These are phyloP conservation scores for Colletotrichum sublineola DNA, from an alignment of 2,329 filamentous ascomycete species.

Conservation along the genomic window DNA sequence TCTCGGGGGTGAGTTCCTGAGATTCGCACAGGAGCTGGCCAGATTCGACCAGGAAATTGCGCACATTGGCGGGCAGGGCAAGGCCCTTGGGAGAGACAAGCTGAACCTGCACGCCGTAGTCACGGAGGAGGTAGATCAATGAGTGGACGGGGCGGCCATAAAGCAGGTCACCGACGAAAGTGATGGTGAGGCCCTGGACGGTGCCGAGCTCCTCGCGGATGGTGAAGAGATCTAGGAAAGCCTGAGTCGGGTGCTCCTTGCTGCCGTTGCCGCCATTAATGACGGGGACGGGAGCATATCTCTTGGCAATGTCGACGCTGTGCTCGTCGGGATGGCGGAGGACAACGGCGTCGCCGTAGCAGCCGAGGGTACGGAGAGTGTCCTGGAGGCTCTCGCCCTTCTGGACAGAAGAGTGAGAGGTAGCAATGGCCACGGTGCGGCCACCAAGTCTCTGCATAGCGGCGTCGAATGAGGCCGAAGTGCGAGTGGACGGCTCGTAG, in stretches of 20 bases:
- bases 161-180: slow-evolving; percentile 92
- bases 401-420: slow-evolving; percentile 86
- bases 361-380: slow-evolving; percentile 91
- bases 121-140: slow-evolving; percentile 90
- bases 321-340: slow-evolving; percentile 89
- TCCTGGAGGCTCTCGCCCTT: slow-evolving; percentile 97
- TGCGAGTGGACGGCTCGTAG: slow-evolving; percentile 97
- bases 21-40: slow-evolving; percentile 84
- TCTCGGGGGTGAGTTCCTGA: slow-evolving; percentile 85
- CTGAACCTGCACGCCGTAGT: slow-evolving; percentile 96
- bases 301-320: slow-evolving; percentile 84
- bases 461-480: slow-evolving; percentile 94
- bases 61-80: slow-evolving; percentile 80
- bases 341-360: slow-evolving; percentile 96
- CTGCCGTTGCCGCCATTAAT: slow-evolving; percentile 98
- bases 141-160: slow-evolving; percentile 97
- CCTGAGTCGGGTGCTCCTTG: slow-evolving; percentile 96
- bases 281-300: slow-evolving; percentile 89
- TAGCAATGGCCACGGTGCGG: slow-evolving; percentile 84
- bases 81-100: slow-evolving; percentile 88
- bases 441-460: slow-evolving; percentile 99
- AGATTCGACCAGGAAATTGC: slow-evolving; percentile 76
- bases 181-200: slow-evolving; percentile 94
- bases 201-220: slow-evolving; percentile 98
- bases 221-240: slow-evolving; percentile 97